Evolutionary conservation across 2,329 filamentous ascomycete species (phyloP), one percentile per base, ranked within the genome.

Genomic region (Sclerotiophoma versabilis): DNA sequence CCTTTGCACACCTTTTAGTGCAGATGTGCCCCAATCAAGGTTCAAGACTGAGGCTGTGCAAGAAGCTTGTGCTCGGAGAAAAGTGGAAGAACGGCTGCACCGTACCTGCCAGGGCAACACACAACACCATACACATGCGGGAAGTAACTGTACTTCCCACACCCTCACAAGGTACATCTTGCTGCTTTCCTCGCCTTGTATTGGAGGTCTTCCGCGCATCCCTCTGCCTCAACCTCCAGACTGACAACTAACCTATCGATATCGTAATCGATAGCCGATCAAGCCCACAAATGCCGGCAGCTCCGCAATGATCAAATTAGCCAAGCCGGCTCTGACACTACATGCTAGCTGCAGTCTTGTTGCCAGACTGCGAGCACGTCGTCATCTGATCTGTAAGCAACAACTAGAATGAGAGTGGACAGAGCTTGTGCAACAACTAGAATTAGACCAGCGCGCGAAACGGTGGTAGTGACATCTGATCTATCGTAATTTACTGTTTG

Each of bases 31-130:
- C 46, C 15, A 46, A 54, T 49, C 45, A 44, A 49, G 33, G 46
- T 39, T 47, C 34, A 10, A 19, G 29, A 45, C 32, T 49, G 51
- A 46, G 51, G 51, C 51, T 54, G 51, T 54, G 51, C 39, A 54
- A 54, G 29, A 46, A 45, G 51, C 45, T 49, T 54, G 46, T 49
- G 51, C 45, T 17, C 45, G 34, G 41, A 36, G 45, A 25, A 49
- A 36, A 17, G 39, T 39, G 45, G 45, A 34, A 54, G 34, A 39
- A 44, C 38, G 33, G 15, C 33, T 39, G 36, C 44, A 48, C 19
- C 5, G 14, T 45, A 25, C 25, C 25, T 43, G 26, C 15, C 19
- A 17, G 39, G 15, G 26, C 29, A 22, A 3, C 22, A 8, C 11
- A 23, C 26, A 30, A 25, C 22, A 17, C 42, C 17, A 19, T 33